Evolutionary conservation across 306 rosid species (phyloP).

Genomic region (Quercus alba): DNA sequence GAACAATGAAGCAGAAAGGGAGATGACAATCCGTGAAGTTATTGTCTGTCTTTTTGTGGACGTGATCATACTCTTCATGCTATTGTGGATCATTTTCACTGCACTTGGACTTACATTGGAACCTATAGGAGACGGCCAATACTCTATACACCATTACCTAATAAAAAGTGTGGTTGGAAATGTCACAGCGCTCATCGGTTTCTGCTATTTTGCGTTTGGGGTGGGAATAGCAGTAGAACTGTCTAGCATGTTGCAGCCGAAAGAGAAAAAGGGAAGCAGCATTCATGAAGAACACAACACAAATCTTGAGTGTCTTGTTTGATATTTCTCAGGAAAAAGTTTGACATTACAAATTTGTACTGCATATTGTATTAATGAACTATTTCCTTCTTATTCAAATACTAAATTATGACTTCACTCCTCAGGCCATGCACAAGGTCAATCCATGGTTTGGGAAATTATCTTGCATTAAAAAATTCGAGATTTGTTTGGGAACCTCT

Average conservation of each 20-base stretch:
- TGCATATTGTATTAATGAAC: not conserved
- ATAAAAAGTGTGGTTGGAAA: not conserved
- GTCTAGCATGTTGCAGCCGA: slow-evolving; percentile 5
- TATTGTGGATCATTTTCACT: slow-evolving; percentile 20
- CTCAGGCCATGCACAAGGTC: not conserved
- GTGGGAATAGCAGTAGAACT: slow-evolving; percentile 19
- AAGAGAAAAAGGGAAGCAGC: not conserved
- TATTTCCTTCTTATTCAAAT: not conserved
- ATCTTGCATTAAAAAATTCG: not conserved
- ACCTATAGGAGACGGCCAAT: slow-evolving; percentile 9
- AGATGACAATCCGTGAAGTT: slow-evolving; percentile 1
- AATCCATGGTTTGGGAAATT: not conserved
- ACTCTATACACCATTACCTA: slow-evolving; percentile 21
- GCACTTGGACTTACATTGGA: slow-evolving; percentile 25
- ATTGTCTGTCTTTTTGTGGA: slow-evolving; percentile 11
- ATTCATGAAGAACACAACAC: not conserved
- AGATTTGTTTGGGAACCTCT: not conserved
- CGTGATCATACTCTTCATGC: slow-evolving; percentile 16
- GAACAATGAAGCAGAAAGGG: slow-evolving; percentile 8
- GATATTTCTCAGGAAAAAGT: not conserved
- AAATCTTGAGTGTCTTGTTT: slow-evolving; percentile 15
- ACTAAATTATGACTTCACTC: not conserved
- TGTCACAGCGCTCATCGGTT: not conserved
- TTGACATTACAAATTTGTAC: not conserved
- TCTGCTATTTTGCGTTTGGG: slow-evolving; percentile 21